Base-by-base conservation (phyloP, 2,329 filamentous ascomycete genomes). In the Xylariaceae sp. region DNA sequence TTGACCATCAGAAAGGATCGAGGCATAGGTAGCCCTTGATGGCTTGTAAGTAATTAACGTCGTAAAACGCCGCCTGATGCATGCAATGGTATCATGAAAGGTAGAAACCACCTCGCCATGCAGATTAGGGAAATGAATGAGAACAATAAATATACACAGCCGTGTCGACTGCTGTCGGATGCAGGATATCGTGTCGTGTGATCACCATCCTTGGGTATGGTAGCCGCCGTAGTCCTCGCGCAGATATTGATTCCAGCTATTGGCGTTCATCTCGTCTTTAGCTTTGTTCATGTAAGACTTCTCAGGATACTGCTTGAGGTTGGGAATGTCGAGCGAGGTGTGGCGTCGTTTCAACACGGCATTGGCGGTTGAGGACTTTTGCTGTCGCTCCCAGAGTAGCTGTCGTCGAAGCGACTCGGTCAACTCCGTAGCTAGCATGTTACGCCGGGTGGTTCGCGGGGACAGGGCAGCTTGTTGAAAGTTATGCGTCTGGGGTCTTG, bases 341-440 rank as follows among this genome's bases (percentile, higher is more conserved):
- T 96, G 90, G 48, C 89, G 79, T 52, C 92, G 82, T 74, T 95
- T 94, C 47, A 95, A 76, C 44, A 92, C 88, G 1, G 91, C 89
- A 53, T 92, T 91, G 59, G 85, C 88, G 6, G 89, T 92, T 25
- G 87, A 86, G 48, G 88, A 89, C 77, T 93, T 95, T 63, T 97
- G 92, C 62, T 95, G 89, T 42, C 93, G 85, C 66, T 98, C 93
- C 87, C 89, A 95, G 14, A 97, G 79, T 14, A 98, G 82, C 59
- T 96, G 88, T 57, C 90, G 87, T 19, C 93, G 83, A 3, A 98
- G 82, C 19, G 89, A 95, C 64, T 95, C 90, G 2, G 92, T 96
- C 44, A 98, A 74, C 70, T 98, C 93, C 0, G 88, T 94, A 7
- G 88, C 86, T 45, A 98, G 78, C 93, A 98, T 98, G 67, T 96